Evolutionary conservation across 805 yeast genomes (phyloP), one percentile per base, ranked within the genome.

Genomic region (Osmozyma mogii): DNA sequence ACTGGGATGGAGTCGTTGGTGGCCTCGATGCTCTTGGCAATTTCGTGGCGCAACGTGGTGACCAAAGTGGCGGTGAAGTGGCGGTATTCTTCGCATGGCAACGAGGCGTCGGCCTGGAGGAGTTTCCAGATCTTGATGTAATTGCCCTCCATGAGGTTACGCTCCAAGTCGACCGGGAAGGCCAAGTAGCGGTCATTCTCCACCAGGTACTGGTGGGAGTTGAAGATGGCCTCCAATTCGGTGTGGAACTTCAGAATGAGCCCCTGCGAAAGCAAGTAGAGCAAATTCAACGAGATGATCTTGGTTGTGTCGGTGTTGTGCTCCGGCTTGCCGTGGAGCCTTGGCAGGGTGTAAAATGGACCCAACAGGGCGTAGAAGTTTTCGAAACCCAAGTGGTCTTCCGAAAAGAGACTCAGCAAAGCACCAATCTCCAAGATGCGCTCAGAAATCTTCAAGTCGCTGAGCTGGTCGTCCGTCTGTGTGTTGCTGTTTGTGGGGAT

Each of bases 81-180:
- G 35, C 71, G 72, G 54, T 78, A 88, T 54, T 92, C 97, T 34
- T 76, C 72, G 41, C 76, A 70, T 16, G 79, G 78, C 41, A 78
- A 75, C 46, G 60, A 61, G 22, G 59, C 44, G 31, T 65, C 64
- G 36, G 74, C 71, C 30, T 78, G 75, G 40, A 82, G 68, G 32
- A 83, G 68, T 43, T 74, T 78, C 81, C 92, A 83, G 26, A 88
- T 89, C 56, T 84, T 84, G 55, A 85, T 92, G 57, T 88, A 92
- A 41, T 89, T 82, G 24, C 98, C 98, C 59, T 92, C 97, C 80
- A 89, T 85, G 41, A 92, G 72, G 81, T 94, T 84, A 41, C 84
- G 78, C 54, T 92, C 97, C 45, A 92, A 75, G 43, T 78, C 77
- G 31, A 89, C 78, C 15, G 97, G 97, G 52, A 87, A 87, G 27